These are phyloP conservation scores for Lentinula novae-zelandiae DNA, from an alignment of 1,284 basidiomycete species.

Conservation along the genomic window DNA sequence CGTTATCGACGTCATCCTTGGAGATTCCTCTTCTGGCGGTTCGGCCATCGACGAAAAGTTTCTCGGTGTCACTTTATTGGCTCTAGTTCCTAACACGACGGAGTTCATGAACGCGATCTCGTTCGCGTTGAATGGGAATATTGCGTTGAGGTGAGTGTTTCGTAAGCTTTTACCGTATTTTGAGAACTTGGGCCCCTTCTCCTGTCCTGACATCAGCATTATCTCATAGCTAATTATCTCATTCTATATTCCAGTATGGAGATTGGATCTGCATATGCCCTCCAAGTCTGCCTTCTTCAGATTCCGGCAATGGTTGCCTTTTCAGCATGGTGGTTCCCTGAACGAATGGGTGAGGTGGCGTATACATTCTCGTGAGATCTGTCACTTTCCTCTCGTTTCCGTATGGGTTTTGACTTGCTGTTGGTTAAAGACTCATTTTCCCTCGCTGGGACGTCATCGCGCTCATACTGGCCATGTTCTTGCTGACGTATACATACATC, in stretches of 20 bases:
- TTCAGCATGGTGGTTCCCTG: conserved; percentile 88
- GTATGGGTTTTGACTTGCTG: background rate
- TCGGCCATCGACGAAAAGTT: conserved; percentile 86
- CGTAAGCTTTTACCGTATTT: background rate
- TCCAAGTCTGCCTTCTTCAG: conserved; percentile 97
- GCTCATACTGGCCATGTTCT: conserved; percentile 92
- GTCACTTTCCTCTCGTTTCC: background rate
- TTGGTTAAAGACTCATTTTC: conserved; percentile 79
- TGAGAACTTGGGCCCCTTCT: background rate
- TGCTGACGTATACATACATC: conserved; percentile 99
- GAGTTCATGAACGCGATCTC: conserved; percentile 99
- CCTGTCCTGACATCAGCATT: too few species aligned
- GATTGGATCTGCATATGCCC: conserved; percentile 97
- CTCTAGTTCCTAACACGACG: conserved; percentile 97
- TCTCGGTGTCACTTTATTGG: conserved; percentile 94
- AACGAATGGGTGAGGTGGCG: conserved; percentile 77
- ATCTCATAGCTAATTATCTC: background rate
- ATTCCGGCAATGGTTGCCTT: conserved; percentile 99
- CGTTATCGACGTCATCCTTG: conserved; percentile 92
- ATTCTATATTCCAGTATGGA: conserved; percentile 80
- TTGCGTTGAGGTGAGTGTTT: conserved; percentile 79
- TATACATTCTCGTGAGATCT: conserved; percentile 82
- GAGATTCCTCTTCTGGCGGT: conserved; percentile 69
- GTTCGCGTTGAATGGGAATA: conserved; percentile 98
- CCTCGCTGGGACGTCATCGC: conserved; percentile 98